phyloP scores from a whole-genome alignment of 2,329 filamentous ascomycete species.

The Apiospora phragmitis region DNA sequence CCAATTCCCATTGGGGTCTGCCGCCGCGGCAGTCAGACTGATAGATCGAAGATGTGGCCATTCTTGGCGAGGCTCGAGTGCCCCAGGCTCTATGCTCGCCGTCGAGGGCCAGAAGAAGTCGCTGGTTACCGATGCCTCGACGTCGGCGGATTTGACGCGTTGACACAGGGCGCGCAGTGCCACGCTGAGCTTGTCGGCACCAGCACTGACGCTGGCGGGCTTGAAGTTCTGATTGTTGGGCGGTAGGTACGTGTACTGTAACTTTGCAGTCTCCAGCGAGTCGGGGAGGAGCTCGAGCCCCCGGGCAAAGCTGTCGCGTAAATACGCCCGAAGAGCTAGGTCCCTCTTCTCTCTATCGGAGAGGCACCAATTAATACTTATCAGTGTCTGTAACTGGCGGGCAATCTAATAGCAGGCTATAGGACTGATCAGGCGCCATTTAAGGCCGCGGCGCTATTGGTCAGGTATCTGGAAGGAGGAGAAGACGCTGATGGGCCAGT shows the following conservation, averaged over 20 bases:
- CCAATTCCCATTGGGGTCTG: neutral
- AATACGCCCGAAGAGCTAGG: neutral
- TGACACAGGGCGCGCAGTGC: neutral
- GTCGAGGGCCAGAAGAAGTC: neutral
- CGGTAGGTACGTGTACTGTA: neutral
- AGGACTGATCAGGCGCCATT: neutral
- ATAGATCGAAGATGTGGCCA: neutral
- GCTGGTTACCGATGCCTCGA: neutral
- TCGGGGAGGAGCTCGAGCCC: neutral
- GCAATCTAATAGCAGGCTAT: neutral
- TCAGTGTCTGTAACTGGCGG: neutral
- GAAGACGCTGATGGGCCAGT: neutral
- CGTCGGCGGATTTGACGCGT: neutral
- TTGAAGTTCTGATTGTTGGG: neutral
- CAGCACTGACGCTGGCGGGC: neutral
- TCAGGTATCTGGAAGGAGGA: neutral
- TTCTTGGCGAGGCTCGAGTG: neutral
- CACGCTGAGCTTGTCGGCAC: neutral
- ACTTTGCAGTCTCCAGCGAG: neutral
- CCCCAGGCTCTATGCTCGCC: neutral
- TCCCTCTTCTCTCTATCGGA: neutral
- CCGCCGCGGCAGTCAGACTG: neutral
- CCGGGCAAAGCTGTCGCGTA: neutral
- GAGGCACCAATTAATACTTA: neutral
- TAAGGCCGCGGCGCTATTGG: neutral